Evolutionary conservation across 768 basidiomycete species (phyloP).

Genomic region (Scleroderma citrinum): DNA sequence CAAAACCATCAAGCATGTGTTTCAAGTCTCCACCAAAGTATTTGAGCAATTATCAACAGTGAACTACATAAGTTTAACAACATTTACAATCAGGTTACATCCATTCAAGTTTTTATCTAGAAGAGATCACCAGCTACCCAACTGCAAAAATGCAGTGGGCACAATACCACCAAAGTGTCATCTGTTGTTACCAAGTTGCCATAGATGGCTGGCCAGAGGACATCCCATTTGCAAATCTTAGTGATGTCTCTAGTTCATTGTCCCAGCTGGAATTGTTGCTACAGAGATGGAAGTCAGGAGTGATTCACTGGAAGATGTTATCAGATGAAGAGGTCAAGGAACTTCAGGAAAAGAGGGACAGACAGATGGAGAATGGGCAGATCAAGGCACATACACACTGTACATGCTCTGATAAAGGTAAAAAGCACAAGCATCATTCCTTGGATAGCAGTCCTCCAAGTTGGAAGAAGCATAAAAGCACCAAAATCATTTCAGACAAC

Average conservation of each 20-base stretch:
- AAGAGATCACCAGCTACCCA: background rate
- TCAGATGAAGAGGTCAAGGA: conserved; percentile 2
- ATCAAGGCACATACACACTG: background rate
- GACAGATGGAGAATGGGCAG: background rate
- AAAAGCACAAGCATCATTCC: background rate
- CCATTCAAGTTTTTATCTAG: background rate
- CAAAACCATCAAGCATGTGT: background rate
- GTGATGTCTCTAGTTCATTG: conserved; percentile 3
- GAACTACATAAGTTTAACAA: background rate
- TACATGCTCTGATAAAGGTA: background rate
- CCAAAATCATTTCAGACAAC: background rate
- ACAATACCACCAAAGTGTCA: background rate
- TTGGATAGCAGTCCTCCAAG: background rate
- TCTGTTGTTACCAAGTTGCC: background rate
- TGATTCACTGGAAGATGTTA: background rate
- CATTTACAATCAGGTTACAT: background rate
- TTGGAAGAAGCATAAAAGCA: background rate
- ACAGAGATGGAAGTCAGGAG: conserved; percentile 2
- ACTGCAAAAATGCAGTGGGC: background rate
- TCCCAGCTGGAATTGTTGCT: conserved; percentile 4
- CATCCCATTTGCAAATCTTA: conserved; percentile 4
- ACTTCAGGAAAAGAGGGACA: background rate
- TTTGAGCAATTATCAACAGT: background rate
- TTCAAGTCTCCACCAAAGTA: background rate
- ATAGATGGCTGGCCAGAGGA: conserved; percentile 2